These are phyloP conservation scores for Hysterangium stoloniferum DNA, from an alignment of 768 basidiomycete species.

Conservation along the genomic window DNA sequence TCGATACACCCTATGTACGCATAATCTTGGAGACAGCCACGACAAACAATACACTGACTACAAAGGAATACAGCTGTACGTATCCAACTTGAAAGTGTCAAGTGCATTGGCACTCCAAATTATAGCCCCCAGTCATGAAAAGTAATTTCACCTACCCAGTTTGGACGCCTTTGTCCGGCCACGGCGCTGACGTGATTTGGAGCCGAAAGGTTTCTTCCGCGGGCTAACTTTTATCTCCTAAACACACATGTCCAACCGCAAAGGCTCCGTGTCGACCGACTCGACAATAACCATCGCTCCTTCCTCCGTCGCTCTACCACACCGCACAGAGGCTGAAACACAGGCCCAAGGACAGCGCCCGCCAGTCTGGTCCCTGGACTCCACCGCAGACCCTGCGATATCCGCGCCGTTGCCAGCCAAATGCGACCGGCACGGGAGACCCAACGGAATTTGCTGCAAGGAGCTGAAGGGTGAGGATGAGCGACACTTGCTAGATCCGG, in stretches of 20 bases:
- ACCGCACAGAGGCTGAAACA: background rate
- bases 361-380: constrained; percentile 60
- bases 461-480: constrained; percentile 77
- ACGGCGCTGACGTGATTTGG: no score
- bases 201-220: no score
- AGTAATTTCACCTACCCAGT: no score
- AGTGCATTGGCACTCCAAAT: no score
- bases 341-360: constrained; percentile 1
- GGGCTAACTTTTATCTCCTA: no score
- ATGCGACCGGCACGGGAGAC: constrained; percentile 47
- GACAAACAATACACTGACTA: no score
- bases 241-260: constrained; percentile 6
- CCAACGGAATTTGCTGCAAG: constrained; percentile 77
- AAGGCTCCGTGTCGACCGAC: background rate
- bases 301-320: background rate
- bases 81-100: no score
- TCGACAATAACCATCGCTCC: background rate
- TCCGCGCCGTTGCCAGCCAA: constrained; percentile 44
- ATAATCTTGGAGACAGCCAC: no score
- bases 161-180: no score
- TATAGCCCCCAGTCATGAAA: no score
- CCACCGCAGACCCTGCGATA: constrained; percentile 28
- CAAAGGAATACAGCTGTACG: no score
- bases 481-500: constrained; percentile 76
- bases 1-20: no score